These are phyloP conservation scores for Melastoma candidum DNA, from an alignment of 441 rosid genomes.

Conservation along the genomic window DNA sequence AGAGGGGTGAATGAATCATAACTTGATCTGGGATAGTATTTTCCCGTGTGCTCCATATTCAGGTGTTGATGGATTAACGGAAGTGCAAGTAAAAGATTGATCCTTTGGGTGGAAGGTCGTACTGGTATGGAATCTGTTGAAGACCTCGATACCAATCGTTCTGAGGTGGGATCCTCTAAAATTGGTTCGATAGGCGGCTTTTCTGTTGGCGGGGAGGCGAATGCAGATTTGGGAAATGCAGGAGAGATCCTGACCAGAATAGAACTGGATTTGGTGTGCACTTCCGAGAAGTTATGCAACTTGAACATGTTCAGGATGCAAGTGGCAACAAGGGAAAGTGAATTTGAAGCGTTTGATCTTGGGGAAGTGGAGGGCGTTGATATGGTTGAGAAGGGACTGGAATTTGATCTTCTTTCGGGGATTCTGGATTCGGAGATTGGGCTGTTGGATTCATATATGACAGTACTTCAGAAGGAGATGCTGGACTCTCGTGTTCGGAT, in stretches of 20 bases:
- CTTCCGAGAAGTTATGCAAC: slow-evolving; percentile 74
- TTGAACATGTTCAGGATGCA: slow-evolving; percentile 66
- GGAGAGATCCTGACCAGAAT: slow-evolving; percentile 41
- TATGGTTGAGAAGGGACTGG: slow-evolving; percentile 46
- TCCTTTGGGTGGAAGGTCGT: slow-evolving; percentile 36
- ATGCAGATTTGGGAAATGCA: slow-evolving; percentile 29
- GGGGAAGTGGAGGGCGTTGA: slow-evolving; percentile 18
- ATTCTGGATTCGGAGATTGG: slow-evolving; percentile 59
- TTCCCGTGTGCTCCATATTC: slow-evolving; percentile 2
- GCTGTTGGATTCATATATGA: slow-evolving; percentile 43
- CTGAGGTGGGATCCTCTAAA: slow-evolving; percentile 44
- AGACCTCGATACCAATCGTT: slow-evolving; percentile 35
- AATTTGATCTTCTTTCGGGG: slow-evolving; percentile 60
- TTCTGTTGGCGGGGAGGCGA: slow-evolving; percentile 32
- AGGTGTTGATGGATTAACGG: slow-evolving; percentile 14
- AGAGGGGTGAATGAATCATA: too few species aligned
- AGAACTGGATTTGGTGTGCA: slow-evolving; percentile 65
- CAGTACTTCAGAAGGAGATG: slow-evolving; percentile 27
- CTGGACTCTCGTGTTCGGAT: slow-evolving; percentile 27
- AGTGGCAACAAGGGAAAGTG: slow-evolving; percentile 59
- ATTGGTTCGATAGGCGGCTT: slow-evolving; percentile 35
- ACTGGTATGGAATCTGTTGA: slow-evolving; percentile 34
- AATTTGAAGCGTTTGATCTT: slow-evolving; percentile 49
- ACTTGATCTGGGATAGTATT: too few species aligned
- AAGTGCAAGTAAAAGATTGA: not conserved